These are phyloP conservation scores for Malassezia restricta DNA, from an alignment of 1,284 basidiomycete genomes.

Conservation along the genomic window DNA sequence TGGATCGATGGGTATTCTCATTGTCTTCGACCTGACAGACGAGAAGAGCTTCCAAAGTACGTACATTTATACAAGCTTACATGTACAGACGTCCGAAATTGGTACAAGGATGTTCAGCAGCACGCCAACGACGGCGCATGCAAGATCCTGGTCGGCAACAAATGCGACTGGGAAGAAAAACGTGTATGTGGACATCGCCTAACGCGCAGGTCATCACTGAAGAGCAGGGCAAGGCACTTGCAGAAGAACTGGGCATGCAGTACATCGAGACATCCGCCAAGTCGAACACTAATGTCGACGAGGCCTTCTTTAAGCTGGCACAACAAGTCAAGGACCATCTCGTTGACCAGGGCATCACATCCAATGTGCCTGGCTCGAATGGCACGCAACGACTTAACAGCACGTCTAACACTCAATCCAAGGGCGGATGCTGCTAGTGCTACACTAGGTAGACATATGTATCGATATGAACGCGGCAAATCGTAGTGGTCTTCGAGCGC, in stretches of 20 bases:
- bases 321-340: conserved; percentile 68
- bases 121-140: conserved; percentile 97
- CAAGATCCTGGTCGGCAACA: conserved; percentile 98
- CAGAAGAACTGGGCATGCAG: conserved; percentile 75
- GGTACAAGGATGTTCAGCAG: conserved; percentile 97
- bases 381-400: conserved; percentile 3
- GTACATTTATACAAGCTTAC: conserved; percentile 37
- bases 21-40: conserved; percentile 98
- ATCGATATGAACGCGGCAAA: background rate
- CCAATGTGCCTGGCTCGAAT: conserved; percentile 6
- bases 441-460: background rate
- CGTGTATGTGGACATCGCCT: conserved; percentile 47
- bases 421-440: conserved; percentile 16
- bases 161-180: conserved; percentile 97
- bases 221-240: conserved; percentile 61
- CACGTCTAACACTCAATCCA: background rate
- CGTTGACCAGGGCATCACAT: conserved; percentile 55
- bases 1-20: conserved; percentile 95
- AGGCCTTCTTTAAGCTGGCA: conserved; percentile 94
- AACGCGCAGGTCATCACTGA: conserved; percentile 58
- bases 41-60: conserved; percentile 92
- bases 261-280: conserved; percentile 99
- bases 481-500: too few relatives aligned
- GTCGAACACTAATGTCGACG: conserved; percentile 93
- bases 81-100: conserved; percentile 80